Percentiles rank a stretch among this genome's conserved stretches.
Evolutionary conservation across 2,329 filamentous ascomycete species (phyloP).

Genomic region (Zymoseptoria brevis): DNA sequence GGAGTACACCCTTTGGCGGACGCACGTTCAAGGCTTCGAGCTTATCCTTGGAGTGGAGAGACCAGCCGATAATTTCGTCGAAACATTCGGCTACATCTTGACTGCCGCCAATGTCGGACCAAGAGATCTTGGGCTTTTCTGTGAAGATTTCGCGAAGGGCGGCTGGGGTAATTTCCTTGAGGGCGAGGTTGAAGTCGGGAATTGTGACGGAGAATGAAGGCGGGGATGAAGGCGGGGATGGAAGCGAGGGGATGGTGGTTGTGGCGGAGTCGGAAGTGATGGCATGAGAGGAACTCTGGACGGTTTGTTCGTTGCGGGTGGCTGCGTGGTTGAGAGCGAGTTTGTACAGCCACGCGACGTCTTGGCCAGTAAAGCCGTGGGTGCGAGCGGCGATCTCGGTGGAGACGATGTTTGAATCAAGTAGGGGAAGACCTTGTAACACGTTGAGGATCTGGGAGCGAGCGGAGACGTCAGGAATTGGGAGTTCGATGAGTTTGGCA

Average conservation of each 20-base stretch:
- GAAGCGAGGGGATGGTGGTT: neutral
- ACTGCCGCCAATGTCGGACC: slow-evolving; percentile 83
- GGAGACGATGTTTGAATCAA: slow-evolving; percentile 44
- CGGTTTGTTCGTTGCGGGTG: slow-evolving; percentile 27
- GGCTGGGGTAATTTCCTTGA: slow-evolving; percentile 64
- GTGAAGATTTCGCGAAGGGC: slow-evolving; percentile 86
- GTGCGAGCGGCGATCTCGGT: slow-evolving; percentile 62
- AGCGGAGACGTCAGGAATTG: slow-evolving; percentile 64
- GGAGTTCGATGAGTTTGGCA: slow-evolving; percentile 59
- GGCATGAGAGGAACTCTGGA: slow-evolving; percentile 8
- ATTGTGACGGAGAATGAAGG: neutral
- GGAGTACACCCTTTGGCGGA: slow-evolving; percentile 71
- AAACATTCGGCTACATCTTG: slow-evolving; percentile 60
- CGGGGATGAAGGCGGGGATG: too few species aligned
- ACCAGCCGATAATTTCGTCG: slow-evolving; percentile 51
- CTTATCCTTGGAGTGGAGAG: slow-evolving; percentile 47
- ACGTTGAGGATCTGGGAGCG: slow-evolving; percentile 67
- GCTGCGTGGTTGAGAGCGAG: slow-evolving; percentile 40
- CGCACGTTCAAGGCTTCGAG: slow-evolving; percentile 46
- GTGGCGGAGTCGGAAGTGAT: neutral
- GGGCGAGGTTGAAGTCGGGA: slow-evolving; percentile 56
- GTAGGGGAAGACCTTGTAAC: slow-evolving; percentile 44
- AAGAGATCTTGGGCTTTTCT: slow-evolving; percentile 76
- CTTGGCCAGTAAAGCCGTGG: slow-evolving; percentile 77
- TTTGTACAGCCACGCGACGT: slow-evolving; percentile 60